Conservation (phyloP, 306 rosid genomes). For the Hylodesmum podocarpum region DNA sequence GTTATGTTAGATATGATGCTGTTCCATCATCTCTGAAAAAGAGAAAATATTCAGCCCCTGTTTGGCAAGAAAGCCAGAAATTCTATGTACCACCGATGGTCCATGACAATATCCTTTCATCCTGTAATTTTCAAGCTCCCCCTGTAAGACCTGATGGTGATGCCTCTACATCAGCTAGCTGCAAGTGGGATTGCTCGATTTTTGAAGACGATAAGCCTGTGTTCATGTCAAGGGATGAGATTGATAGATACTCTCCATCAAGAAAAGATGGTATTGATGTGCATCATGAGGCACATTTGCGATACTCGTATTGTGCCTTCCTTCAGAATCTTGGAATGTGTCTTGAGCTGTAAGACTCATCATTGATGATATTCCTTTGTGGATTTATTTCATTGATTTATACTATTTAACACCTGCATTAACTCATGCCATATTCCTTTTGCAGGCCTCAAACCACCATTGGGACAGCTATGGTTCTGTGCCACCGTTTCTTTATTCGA, state of each 20-base stretch:
- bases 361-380: background rate
- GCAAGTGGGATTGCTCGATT: conserved; percentile 57
- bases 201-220: conserved; percentile 74
- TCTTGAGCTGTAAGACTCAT: conserved; percentile 77
- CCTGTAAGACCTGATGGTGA: conserved; percentile 49
- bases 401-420: conserved; percentile 4
- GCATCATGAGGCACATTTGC: conserved; percentile 79
- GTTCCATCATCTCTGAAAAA: conserved; percentile 56
- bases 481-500: conserved; percentile 95
- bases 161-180: conserved; percentile 48
- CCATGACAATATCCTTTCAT: conserved; percentile 42
- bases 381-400: background rate
- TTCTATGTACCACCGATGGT: conserved; percentile 46
- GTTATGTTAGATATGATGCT: conserved; percentile 43
- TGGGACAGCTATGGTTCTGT: conserved; percentile 96
- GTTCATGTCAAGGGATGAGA: conserved; percentile 92
- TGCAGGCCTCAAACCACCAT: conserved; percentile 93
- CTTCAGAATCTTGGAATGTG: conserved; percentile 89
- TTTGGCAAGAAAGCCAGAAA: conserved; percentile 63
- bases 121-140: conserved; percentile 39
- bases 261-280: conserved; percentile 94
- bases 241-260: conserved; percentile 93
- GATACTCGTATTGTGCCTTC: conserved; percentile 91
- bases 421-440: conserved; percentile 26
- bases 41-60: conserved; percentile 69